phyloP scores from a whole-genome alignment of 495 filamentous ascomycete species.

The Penicillium paxilli region DNA sequence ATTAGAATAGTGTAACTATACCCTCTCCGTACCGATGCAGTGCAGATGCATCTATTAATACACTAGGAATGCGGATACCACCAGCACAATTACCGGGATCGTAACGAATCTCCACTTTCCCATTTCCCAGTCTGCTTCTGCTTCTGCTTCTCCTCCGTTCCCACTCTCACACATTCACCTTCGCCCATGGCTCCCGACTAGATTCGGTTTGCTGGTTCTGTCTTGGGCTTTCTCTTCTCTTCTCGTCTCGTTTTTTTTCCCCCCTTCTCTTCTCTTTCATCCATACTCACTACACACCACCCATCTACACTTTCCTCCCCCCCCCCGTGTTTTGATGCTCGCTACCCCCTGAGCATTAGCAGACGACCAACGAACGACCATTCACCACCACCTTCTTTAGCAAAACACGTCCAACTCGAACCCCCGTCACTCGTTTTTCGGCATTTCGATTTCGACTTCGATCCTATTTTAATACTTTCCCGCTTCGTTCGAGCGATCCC shows the following conservation, averaged over 20 bases:
- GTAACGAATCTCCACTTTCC: constrained; percentile 29
- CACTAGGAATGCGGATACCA: constrained; percentile 23
- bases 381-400: background rate
- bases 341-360: background rate
- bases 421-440: constrained; percentile 1
- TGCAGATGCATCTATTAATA: constrained; percentile 17
- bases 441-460: background rate
- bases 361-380: constrained; percentile 14
- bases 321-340: constrained; percentile 45
- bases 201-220: constrained; percentile 14
- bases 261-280: constrained; percentile 4
- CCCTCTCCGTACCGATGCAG: too few species aligned
- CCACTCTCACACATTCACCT: constrained; percentile 55
- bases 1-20: too few species aligned
- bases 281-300: too few species aligned
- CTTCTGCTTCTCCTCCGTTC: constrained; percentile 54
- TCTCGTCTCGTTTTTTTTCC: constrained; percentile 5
- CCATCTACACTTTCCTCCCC: constrained; percentile 47
- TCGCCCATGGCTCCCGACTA: constrained; percentile 71
- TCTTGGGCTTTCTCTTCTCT: constrained; percentile 7
- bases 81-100: background rate
- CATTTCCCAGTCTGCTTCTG: constrained; percentile 12
- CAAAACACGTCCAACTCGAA: constrained; percentile 8
- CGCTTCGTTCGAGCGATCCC: background rate
- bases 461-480: background rate